Conservation (phyloP, 148 eudicot genomes). For the Spergularia marina region DNA sequence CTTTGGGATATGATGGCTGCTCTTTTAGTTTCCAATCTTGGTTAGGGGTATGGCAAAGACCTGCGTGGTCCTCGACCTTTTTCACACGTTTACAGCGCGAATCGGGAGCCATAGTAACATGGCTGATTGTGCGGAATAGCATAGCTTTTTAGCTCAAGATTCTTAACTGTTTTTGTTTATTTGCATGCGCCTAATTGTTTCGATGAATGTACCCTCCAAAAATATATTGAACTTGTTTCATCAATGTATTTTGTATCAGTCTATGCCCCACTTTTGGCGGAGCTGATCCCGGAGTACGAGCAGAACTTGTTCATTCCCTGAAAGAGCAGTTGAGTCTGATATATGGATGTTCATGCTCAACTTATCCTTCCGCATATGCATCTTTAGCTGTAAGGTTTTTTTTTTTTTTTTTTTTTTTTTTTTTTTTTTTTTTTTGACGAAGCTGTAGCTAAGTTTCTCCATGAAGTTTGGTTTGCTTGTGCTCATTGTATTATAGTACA, state of each 20-base stretch:
- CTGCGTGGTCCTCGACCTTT: background rate
- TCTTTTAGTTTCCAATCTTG: background rate
- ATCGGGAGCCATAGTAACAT: background rate
- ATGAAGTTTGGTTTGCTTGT: background rate
- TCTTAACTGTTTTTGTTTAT: background rate
- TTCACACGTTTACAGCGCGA: background rate
- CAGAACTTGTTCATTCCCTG: constrained; percentile 75
- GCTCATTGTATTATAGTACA: background rate
- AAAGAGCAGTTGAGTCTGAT: constrained; percentile 74
- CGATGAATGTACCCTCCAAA: too few species aligned
- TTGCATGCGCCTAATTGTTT: constrained; percentile 3
- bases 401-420: too few species aligned
- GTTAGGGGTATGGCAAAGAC: background rate
- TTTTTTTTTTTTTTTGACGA: too few species aligned
- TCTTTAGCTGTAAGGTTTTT: constrained; percentile 53
- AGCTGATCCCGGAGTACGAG: constrained; percentile 69
- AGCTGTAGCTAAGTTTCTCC: constrained; percentile 12
- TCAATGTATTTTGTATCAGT: constrained; percentile 31
- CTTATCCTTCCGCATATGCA: constrained; percentile 77
- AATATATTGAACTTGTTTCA: background rate
- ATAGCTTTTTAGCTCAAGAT: background rate
- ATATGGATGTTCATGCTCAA: constrained; percentile 64
- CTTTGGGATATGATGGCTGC: background rate
- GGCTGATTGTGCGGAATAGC: background rate
- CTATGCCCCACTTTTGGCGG: constrained; percentile 88